Base-by-base conservation (phyloP, 2,329 filamentous ascomycete species). In the Macroventuria anomochaeta region DNA sequence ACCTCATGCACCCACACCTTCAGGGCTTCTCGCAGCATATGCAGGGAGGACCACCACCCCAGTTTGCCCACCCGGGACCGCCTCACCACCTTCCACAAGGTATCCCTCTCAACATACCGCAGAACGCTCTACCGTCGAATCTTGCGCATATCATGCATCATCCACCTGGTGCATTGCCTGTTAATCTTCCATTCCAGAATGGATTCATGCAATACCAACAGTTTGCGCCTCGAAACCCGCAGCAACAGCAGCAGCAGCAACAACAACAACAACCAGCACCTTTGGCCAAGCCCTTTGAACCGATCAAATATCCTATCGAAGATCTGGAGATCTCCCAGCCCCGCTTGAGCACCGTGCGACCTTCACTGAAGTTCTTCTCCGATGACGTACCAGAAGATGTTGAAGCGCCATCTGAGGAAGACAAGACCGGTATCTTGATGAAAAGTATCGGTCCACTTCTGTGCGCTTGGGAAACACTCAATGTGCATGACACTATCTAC, bases 401-500 rank as follows among this genome's bases (percentile, higher is more conserved):
- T 28, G 70, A 76, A 28, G 53, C 63, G 12, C 68, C 72, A 13
- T 62, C 76, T 29, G 61, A 69, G 5, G 72, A 78, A 26, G 60
- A 68, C 21, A 71, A 74, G 49, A 72, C 68, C 36, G 85, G 87
- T 32, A 86, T 97, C 47, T 78, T 87, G 17, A 95, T 93, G 85
- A 86, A 89, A 64, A 93, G 91, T 3, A 85, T 97, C n/a, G 92
- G 93, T 0, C 83, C 86, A 2, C 79, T 97, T 13, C 77, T 99
- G 20, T 93, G 97, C 75, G 91, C 90, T 0, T 99, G 95, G 95
- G 92, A 97, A 65, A 97, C 93, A 0, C 81, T 99, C 28, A 99
- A 97, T 67, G 93, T 99, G n/a, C 97, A 97, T 71, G 96, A 92
- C 69, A 91, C 96, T 68, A 88, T 97, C 15, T 96, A 96, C 70